Conservation (phyloP, 2,329 filamentous ascomycete species). For the Akanthomyces muscarius region DNA sequence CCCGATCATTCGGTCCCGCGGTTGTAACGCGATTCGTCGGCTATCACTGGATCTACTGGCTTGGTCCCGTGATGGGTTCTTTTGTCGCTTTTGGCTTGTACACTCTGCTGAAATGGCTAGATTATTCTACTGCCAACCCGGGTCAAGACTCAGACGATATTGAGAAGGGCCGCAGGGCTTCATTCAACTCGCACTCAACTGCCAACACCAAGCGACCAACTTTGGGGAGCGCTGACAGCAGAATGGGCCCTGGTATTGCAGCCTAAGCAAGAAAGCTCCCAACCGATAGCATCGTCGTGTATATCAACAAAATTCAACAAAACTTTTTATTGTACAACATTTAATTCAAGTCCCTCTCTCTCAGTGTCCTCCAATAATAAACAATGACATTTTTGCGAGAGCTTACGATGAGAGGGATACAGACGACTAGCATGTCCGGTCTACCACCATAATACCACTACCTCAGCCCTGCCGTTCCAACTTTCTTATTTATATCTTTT, state of each 20-base stretch:
- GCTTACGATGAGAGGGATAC: too few relatives aligned
- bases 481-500: too few relatives aligned
- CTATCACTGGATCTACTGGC: conserved; percentile 54
- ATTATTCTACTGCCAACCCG: conserved; percentile 49
- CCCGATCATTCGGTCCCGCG: conserved; percentile 47
- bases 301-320: too few relatives aligned
- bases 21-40: conserved; percentile 39
- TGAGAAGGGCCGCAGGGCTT: conserved; percentile 19
- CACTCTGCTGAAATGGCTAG: conserved; percentile 45
- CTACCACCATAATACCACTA: too few relatives aligned
- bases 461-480: too few relatives aligned
- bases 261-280: background rate
- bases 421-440: too few relatives aligned
- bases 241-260: background rate
- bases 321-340: too few relatives aligned
- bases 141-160: conserved; percentile 42
- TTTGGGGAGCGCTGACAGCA: background rate
- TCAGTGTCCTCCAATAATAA: too few relatives aligned
- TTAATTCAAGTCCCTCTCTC: too few relatives aligned
- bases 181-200: background rate
- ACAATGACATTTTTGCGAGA: too few relatives aligned
- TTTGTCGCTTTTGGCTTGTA: conserved; percentile 48
- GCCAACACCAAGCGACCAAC: background rate
- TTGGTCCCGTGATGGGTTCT: conserved; percentile 49
- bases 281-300: too few relatives aligned